Base-by-base conservation (phyloP, 345 rosid genomes). In the Sonneratia alba region DNA sequence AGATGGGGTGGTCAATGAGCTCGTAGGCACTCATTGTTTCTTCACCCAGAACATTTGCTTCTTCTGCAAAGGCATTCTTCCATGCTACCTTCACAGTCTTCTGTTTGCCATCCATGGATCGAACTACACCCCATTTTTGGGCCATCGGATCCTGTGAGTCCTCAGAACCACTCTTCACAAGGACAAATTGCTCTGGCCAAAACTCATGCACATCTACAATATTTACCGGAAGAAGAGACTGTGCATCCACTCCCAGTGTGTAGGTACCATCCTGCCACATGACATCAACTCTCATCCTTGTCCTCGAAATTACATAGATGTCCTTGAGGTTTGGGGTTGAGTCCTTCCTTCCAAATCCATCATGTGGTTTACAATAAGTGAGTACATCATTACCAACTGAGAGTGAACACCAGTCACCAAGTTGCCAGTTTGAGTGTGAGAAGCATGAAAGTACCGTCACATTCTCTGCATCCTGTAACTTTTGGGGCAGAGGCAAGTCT, bases 321-420 rank as follows among this genome's bases (percentile, higher is more conserved):
- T 84, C 88, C 38, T 83, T 81, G 34, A 40, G 74, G 61, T 66
- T 79, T n/a, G 78, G 76, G 69, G 59, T 65, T 40, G 68, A 45
- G 57, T 79, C 72, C 72, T 68, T 79, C 77, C 82, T 80, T 68
- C 65, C 74, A 71, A 68, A 61, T n/a, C 61, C 47, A 64, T 45
- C 34, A 24, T n/a, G 15, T 37, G 45, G 37, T 24, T 68, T 45
- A 16, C 22, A 40, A 69, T 21, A n/a, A 47, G 42, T 19, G 68
- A 34, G 18, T 32, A 62, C 16, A 6, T 27, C 27, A 13, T 5
- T 34, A 62, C 7, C 66, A 62, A 34, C 27, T 49, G 88, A 80
- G 80, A 89, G 88, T 69, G 85, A 73, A 68, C 97, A 95, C 97
- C 92, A 90, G 83, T 95, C 99, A 76, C 99, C 93, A 22, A 88